Base-by-base conservation (phyloP, 2,329 filamentous ascomycete species). In the Trichoderma gracile region DNA sequence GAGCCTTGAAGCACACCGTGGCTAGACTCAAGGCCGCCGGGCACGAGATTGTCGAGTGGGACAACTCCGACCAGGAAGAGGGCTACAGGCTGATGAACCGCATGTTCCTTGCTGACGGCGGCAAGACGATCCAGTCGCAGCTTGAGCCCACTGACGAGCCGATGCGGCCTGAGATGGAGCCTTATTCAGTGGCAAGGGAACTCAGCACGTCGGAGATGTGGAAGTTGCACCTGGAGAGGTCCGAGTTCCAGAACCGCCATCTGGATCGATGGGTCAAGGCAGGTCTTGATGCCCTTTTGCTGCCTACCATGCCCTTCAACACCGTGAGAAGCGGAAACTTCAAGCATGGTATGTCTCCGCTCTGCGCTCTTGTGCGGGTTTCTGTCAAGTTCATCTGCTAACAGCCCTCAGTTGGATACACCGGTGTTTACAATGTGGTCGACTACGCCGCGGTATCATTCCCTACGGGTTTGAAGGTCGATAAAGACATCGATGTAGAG, bases 251-350 rank as follows among this genome's bases (percentile, higher is more conserved):
- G 72, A 80, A 80, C 67, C 71, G 72, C 10, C 81, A 82, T 57
- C 72, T 82, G 0, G 78, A 82, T 46, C 75, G 78, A 2, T 83
- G 81, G 81, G 77, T 77, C 40, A 72, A 71, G 53, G 77, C 78
- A 0, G 79, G 78, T 1, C 81, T 89, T 8, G 89, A 91, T 70
- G 86, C 86, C 1, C 80, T 91, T 9, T 72, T 91, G 1, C 85
- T 84, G 57, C 87, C 88, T 0, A 81, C 79, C 0, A 80, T 78
- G 38, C 78, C 81, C 0, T 82, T 78, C 56, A 77, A 75, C 46
- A 76, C 75, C 0, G 76, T 78, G 33, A 78, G 79, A 70, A 76
- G 79, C 52, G 79, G 79, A 5, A 73, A 73, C 1, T 80, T 81
- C 46, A 77, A 73, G 69, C 78, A 82, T 43, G 76, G 79, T 79